A percentile compares a stretch with the other conserved stretches of the same genome.
phyloP scores from a whole-genome alignment of 1,284 basidiomycete genomes.

The Laetiporus sulphureus region DNA sequence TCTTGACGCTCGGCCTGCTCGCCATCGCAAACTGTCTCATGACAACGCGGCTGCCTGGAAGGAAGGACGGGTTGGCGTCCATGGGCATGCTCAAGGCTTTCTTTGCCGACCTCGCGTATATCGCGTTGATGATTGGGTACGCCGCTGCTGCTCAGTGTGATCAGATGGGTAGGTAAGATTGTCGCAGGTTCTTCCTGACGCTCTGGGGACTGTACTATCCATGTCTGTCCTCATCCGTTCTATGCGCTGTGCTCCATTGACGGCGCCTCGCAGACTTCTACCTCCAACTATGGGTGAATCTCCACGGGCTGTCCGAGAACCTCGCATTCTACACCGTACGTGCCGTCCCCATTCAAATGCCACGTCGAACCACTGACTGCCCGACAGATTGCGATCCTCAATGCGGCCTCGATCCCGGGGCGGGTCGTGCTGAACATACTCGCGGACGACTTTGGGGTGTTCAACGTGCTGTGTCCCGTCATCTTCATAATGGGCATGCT shows the following conservation, averaged over 20 bases:
- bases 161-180: no score
- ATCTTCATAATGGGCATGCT: conserved; percentile 7
- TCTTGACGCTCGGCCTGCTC: conserved; percentile 1
- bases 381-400: conserved; percentile 17
- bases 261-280: conserved; percentile 12
- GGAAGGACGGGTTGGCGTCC: neutral
- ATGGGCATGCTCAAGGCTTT: conserved; percentile 9
- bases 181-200: neutral
- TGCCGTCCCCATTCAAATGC: neutral
- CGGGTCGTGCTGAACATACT: conserved; percentile 13
- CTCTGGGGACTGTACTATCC: conserved; percentile 6
- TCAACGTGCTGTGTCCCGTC: conserved; percentile 14
- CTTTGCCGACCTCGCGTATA: conserved; percentile 15
- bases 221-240: no score
- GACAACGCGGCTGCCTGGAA: neutral
- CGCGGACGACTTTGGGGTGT: conserved; percentile 13
- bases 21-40: conserved; percentile 8
- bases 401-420: conserved; percentile 12
- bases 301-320: conserved; percentile 13
- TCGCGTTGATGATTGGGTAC: no score
- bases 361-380: neutral
- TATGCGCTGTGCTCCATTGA: conserved; percentile 1
- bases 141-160: no score
- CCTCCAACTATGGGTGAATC: conserved; percentile 20
- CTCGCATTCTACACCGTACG: conserved; percentile 18